Evolutionary conservation across 129 eudicot genomes (phyloP), one percentile per base, ranked within the genome.

Genomic region (Lactuca saligna): DNA sequence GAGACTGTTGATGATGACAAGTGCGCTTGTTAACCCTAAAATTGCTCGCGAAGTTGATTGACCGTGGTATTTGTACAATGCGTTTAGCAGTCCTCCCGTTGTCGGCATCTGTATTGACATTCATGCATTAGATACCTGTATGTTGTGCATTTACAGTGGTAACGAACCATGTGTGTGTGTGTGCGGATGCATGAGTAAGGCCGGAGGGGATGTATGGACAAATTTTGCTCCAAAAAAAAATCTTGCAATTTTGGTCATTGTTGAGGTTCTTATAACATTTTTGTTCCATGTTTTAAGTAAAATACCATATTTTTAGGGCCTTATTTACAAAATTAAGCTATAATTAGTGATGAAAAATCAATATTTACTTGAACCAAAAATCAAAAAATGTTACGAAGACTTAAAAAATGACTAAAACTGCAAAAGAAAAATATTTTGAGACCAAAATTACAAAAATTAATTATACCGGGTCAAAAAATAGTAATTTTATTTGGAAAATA

Each of bases 11-110:
- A 79, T 75, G 46, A 83, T 74, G 37, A 83, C 71, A 0, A 83
- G 72, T 33, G 72, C 31, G 74, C 84, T 79, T 9, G 75, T 79
- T 35, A 68, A 17, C 60, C 73, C 81, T 13, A 83, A 70, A 51
- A 83, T 54, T 34, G 31, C 69, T 57, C 59, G 58, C 53, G 87
- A 62, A 46, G 74, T 62, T 48, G 82, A 75, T 34, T 69, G 77
- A 0, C 79, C 79, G 66, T 83, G 87, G 79, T 75, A 79, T 53
- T 76, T 73, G 51, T 79, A 79, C 41, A 83, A 54, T 13, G 79
- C 77, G 1, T 65, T 65, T 17, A 83, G 69, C 68, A 83, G 62
- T 48, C 87, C 87, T 50, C 84, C 82, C 7, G 76, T 83, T 42
- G 74, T 74, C 41, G 84, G 84, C 77, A 83, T 79, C 87, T 79